Percentiles rank a stretch among this genome's conserved stretches.
Conservation (phyloP, 2,329 filamentous ascomycete species). For the Pseudopyrenochaeta lycopersici region DNA sequence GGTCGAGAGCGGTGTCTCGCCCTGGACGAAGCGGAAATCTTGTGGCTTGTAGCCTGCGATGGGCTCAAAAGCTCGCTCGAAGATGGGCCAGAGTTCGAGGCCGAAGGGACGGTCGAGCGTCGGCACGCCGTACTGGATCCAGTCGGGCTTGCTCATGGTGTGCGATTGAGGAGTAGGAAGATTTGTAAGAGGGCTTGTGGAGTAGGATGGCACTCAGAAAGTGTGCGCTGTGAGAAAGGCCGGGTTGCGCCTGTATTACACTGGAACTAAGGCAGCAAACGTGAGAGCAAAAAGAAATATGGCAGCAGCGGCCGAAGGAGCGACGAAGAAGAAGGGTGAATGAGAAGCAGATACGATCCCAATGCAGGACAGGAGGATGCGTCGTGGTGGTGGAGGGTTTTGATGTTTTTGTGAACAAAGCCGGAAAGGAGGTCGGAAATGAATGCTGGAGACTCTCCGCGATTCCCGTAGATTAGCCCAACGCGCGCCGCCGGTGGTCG, state of each 20-base stretch:
- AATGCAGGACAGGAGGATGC: constrained; percentile 25
- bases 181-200: constrained; percentile 2
- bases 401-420: constrained; percentile 35
- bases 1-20: constrained; percentile 88
- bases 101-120: constrained; percentile 93
- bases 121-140: constrained; percentile 66
- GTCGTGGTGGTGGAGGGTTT: constrained; percentile 22
- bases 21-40: constrained; percentile 84
- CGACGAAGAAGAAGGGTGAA: constrained; percentile 39
- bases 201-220: constrained; percentile 9
- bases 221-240: constrained; percentile 9
- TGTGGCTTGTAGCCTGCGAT: constrained; percentile 83
- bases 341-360: constrained; percentile 24
- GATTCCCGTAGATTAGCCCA: constrained; percentile 32
- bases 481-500: constrained; percentile 23
- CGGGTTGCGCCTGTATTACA: constrained; percentile 18
- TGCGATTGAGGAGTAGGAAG: constrained; percentile 14
- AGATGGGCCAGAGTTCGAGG: constrained; percentile 90
- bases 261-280: constrained; percentile 17
- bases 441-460: constrained; percentile 38
- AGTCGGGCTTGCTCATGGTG: constrained; percentile 63
- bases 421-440: constrained; percentile 50
- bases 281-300: constrained; percentile 16
- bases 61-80: constrained; percentile 83
- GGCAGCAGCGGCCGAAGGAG: constrained; percentile 46